Evolutionary conservation across 2,329 filamentous ascomycete genomes (phyloP).

Genomic region (Penicillium sp.): DNA sequence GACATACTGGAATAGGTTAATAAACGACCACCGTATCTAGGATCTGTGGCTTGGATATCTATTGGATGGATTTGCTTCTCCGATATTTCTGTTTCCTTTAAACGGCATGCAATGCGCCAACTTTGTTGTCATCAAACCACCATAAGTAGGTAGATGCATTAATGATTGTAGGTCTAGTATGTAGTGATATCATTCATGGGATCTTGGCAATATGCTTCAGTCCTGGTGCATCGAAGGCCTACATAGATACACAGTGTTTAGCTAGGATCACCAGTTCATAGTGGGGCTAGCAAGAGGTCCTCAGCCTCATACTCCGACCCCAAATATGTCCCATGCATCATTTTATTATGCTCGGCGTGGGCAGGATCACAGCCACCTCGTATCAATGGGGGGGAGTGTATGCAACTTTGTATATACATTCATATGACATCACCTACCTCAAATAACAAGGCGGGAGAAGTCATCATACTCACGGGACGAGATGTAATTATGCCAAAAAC

Average conservation of each 20-base stretch:
- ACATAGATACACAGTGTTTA: background rate
- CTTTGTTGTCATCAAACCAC: too few species aligned
- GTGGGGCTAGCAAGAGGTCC: background rate
- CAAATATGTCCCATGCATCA: background rate
- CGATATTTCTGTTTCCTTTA: too few species aligned
- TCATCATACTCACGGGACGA: background rate
- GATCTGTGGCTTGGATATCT: too few species aligned
- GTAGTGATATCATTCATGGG: too few species aligned
- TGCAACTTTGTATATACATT: background rate
- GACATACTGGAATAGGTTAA: too few species aligned
- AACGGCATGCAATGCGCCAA: too few species aligned
- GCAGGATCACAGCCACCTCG: background rate
- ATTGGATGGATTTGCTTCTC: too few species aligned
- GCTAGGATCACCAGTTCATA: background rate
- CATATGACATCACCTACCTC: background rate
- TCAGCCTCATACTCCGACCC: background rate
- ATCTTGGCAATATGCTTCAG: background rate
- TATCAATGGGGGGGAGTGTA: background rate
- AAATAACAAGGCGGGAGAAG: conserved; percentile 6
- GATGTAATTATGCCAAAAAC: conserved; percentile 83
- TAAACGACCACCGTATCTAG: too few species aligned
- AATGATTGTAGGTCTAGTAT: too few species aligned
- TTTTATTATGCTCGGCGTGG: background rate
- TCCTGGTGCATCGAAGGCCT: background rate
- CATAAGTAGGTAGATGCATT: too few species aligned